phyloP scores from a whole-genome alignment of 306 rosid species.

The Arachis hypogaea region DNA sequence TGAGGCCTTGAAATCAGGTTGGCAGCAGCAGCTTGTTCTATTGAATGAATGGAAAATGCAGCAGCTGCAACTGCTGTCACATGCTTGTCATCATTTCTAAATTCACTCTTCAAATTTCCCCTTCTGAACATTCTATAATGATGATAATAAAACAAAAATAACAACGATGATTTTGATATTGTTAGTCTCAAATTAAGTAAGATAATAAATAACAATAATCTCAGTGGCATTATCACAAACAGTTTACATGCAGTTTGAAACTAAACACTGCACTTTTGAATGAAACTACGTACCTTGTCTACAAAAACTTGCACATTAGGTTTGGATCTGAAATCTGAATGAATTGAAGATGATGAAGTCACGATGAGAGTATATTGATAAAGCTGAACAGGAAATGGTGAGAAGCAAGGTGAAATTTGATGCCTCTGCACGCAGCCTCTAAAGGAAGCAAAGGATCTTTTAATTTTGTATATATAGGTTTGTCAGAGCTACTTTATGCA shows the following conservation, averaged over 20 bases:
- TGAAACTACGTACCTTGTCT: constrained; percentile 44
- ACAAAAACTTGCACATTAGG: constrained; percentile 17
- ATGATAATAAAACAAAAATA: too few species aligned
- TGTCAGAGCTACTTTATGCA: background rate
- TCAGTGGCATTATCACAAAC: background rate
- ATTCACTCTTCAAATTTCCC: background rate
- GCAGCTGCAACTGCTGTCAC: constrained; percentile 69
- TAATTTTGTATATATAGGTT: background rate
- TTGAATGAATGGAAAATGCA: constrained; percentile 67
- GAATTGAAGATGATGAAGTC: constrained; percentile 2
- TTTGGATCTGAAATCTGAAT: too few species aligned
- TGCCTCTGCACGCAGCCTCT: constrained; percentile 44
- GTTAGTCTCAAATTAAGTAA: background rate
- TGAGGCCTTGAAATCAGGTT: constrained; percentile 47
- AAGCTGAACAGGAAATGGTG: constrained; percentile 40
- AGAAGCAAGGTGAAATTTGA: constrained; percentile 56
- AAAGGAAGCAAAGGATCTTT: constrained; percentile 58
- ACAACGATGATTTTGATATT: too few species aligned
- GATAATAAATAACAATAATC: background rate
- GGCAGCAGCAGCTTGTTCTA: constrained; percentile 50
- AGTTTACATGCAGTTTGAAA: background rate
- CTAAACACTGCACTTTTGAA: too few species aligned
- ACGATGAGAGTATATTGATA: background rate
- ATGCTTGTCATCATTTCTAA: constrained; percentile 44
- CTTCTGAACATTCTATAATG: background rate